These are phyloP conservation scores for Dissoconium aciculare DNA, from an alignment of 2,329 filamentous ascomycete genomes.

Conservation along the genomic window DNA sequence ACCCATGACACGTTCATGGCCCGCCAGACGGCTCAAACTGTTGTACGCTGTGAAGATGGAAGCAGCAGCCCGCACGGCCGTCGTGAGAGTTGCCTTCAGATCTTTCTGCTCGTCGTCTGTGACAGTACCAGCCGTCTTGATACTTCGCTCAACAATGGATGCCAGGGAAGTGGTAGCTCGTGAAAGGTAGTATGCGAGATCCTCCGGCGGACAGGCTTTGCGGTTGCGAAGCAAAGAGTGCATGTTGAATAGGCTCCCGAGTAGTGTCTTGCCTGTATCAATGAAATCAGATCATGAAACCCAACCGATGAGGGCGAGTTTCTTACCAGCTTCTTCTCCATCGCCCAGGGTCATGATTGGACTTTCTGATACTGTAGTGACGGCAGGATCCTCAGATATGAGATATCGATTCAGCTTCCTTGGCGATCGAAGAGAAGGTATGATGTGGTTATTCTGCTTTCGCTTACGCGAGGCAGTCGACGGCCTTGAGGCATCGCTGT, in stretches of 20 bases:
- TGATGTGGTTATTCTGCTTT: constrained; percentile 14
- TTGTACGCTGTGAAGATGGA: constrained; percentile 14
- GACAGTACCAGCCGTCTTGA: constrained; percentile 5
- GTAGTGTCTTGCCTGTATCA: constrained; percentile 13
- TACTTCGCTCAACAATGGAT: constrained; percentile 11
- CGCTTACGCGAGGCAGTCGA: constrained; percentile 15
- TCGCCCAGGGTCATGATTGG: too few species aligned
- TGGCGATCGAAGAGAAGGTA: constrained; percentile 12
- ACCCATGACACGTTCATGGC: constrained; percentile 9
- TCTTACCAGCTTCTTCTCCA: too few species aligned
- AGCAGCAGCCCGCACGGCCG: constrained; percentile 12
- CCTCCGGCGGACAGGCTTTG: constrained; percentile 8
- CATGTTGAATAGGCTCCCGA: constrained; percentile 18
- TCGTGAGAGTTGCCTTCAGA: constrained; percentile 11
- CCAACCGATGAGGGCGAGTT: too few species aligned
- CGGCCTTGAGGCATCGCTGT: constrained; percentile 2
- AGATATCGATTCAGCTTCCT: constrained; percentile 15
- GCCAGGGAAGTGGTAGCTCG: constrained; percentile 13
- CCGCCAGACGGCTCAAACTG: constrained; percentile 10
- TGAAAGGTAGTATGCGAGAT: constrained; percentile 17
- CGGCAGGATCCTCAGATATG: too few species aligned
- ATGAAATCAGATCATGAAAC: too few species aligned
- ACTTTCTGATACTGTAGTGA: too few species aligned
- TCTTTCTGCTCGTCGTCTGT: constrained; percentile 3
- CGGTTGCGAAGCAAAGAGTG: constrained; percentile 14